Evolutionary conservation across 1,284 basidiomycete genomes (phyloP).

Genomic region (Apiotrichum brassicae): DNA sequence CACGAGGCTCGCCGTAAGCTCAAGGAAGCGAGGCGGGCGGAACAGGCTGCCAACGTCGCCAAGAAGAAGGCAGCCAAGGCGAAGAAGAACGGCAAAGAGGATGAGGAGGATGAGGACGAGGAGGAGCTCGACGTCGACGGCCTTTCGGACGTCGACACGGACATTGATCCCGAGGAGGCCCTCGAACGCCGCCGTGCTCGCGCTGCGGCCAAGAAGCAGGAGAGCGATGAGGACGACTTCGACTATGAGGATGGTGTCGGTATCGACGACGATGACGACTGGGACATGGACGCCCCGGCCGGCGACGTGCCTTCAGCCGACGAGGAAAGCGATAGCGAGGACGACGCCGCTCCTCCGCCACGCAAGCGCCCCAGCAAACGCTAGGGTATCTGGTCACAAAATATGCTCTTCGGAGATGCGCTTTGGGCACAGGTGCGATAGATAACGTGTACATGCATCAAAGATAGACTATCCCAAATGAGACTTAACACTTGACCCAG

Average conservation of each 20-base stretch:
- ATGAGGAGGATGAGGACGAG: conserved; percentile 44
- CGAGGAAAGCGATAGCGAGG: conserved; percentile 30
- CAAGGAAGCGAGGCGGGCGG: conserved; percentile 66
- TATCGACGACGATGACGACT: conserved; percentile 52
- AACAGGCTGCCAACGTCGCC: conserved; percentile 81
- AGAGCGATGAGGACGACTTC: conserved; percentile 31
- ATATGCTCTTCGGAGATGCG: background rate
- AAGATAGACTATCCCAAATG: too few relatives aligned
- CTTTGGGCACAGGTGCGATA: background rate
- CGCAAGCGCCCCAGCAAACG: conserved; percentile 14
- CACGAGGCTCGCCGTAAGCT: conserved; percentile 70
- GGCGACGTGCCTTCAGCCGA: conserved; percentile 50
- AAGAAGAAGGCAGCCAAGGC: conserved; percentile 55
- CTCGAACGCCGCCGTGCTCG: conserved; percentile 31
- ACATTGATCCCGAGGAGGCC: conserved; percentile 47
- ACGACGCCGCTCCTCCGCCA: conserved; percentile 24
- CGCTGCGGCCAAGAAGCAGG: conserved; percentile 21
- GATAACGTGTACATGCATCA: conserved; percentile 6
- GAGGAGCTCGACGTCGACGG: conserved; percentile 45
- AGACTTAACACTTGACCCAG: conserved; percentile 19
- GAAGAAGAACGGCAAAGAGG: conserved; percentile 39
- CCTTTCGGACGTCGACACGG: conserved; percentile 36
- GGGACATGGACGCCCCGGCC: conserved; percentile 46
- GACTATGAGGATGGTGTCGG: conserved; percentile 40
- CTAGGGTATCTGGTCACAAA: background rate